These are phyloP conservation scores for Rhodotorula diobovata DNA, from an alignment of 768 basidiomycete species.

Conservation along the genomic window DNA sequence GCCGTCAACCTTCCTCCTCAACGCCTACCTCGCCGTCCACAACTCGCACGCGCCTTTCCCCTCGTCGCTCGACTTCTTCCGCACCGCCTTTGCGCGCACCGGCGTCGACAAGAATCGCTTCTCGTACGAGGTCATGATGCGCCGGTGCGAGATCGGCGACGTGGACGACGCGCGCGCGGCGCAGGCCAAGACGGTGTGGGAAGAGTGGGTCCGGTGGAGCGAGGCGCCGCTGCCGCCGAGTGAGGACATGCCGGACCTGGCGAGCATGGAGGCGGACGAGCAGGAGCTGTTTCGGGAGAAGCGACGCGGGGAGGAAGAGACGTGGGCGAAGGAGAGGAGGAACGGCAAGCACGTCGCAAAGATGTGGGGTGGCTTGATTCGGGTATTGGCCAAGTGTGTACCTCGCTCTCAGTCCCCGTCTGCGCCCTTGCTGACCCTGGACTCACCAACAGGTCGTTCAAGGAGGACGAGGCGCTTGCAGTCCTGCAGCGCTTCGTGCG, in stretches of 20 bases:
- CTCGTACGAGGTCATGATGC: constrained; percentile 63
- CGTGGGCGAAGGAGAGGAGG: constrained; percentile 9
- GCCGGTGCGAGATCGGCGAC: constrained; percentile 56
- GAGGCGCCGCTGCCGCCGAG: constrained; percentile 3
- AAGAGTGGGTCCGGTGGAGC: constrained; percentile 54
- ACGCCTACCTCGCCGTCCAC: constrained; percentile 74
- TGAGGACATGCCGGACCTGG: not conserved
- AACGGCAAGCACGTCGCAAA: constrained; percentile 17
- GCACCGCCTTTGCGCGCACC: constrained; percentile 53
- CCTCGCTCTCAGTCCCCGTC: not conserved
- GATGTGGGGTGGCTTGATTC: constrained; percentile 35
- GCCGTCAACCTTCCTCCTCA: constrained; percentile 62
- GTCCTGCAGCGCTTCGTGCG: constrained; percentile 35
- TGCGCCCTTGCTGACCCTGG: not conserved
- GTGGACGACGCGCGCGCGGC: constrained; percentile 54
- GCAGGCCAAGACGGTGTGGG: constrained; percentile 65
- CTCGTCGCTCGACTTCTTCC: constrained; percentile 54
- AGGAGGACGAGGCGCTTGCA: constrained; percentile 27
- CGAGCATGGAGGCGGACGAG: not conserved
- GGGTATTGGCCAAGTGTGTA: constrained; percentile 27
- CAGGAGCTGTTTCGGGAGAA: not conserved
- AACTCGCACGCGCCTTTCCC: constrained; percentile 59
- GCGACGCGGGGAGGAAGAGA: not conserved
- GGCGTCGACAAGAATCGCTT: constrained; percentile 55
- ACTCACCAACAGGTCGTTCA: not conserved